Conservation (phyloP, 768 basidiomycete genomes). For the Suillus luteus region DNA sequence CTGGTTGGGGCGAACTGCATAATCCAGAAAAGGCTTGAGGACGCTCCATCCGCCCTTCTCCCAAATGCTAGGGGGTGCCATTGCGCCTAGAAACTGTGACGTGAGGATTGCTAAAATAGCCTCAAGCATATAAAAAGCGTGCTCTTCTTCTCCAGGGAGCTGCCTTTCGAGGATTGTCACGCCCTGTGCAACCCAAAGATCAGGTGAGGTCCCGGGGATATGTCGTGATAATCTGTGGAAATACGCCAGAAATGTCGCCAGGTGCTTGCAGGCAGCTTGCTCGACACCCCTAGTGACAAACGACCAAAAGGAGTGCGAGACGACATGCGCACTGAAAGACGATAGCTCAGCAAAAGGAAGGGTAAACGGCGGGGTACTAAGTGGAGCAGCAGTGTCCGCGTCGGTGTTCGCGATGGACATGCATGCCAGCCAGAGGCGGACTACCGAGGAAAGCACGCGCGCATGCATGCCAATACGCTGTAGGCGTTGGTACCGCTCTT, state of each 20-base stretch:
- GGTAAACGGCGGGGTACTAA: conserved; percentile 55
- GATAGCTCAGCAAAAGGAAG: conserved; percentile 63
- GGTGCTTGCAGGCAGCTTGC: conserved; percentile 40
- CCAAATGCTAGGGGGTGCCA: conserved; percentile 46
- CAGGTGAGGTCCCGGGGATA: conserved; percentile 54
- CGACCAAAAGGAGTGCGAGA: conserved; percentile 55
- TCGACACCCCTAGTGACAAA: conserved; percentile 8
- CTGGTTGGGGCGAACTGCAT: conserved; percentile 43
- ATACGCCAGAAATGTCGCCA: conserved; percentile 52
- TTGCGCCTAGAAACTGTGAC: conserved; percentile 20
- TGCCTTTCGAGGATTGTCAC: conserved; percentile 55
- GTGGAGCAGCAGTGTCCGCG: conserved; percentile 35
- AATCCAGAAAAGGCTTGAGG: conserved; percentile 56
- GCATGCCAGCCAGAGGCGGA: conserved; percentile 69
- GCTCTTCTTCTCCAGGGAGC: conserved; percentile 76
- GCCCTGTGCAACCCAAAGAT: conserved; percentile 70
- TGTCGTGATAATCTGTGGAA: conserved; percentile 63
- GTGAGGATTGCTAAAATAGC: conserved; percentile 18
- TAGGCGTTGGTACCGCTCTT: conserved; percentile 11
- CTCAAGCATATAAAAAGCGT: conserved; percentile 44
- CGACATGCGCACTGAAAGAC: conserved; percentile 49
- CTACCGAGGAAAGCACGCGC: conserved; percentile 43
- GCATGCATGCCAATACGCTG: conserved; percentile 38
- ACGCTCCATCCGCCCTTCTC: conserved; percentile 47
- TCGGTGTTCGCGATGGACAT: conserved; percentile 44